These are phyloP conservation scores for Stachybotrys elegans DNA, from an alignment of 2,329 filamentous ascomycete genomes.

Conservation along the genomic window DNA sequence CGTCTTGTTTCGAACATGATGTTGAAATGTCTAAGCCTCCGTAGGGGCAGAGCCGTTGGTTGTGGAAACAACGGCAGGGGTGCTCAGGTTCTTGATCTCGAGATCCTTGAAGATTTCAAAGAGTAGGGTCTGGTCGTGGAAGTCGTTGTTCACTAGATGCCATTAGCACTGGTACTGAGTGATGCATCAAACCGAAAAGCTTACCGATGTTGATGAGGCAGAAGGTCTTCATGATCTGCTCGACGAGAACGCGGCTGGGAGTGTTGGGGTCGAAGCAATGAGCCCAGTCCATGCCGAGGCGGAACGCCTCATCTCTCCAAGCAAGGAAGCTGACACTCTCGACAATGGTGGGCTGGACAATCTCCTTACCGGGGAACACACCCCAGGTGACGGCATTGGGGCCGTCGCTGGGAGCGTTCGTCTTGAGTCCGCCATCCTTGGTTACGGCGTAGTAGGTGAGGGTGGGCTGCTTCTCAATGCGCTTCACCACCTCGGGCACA, in stretches of 20 bases:
- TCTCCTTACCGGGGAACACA: conserved; percentile 91
- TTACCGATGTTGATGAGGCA: conserved; percentile 91
- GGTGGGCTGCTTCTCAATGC: conserved; percentile 73
- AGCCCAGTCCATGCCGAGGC: conserved; percentile 88
- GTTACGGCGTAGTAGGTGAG: conserved; percentile 94
- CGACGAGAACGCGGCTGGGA: conserved; percentile 73
- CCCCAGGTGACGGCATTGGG: conserved; percentile 99
- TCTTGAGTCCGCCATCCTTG: conserved; percentile 73
- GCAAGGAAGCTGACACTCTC: conserved; percentile 90
- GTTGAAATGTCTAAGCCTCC: not conserved
- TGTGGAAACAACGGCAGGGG: conserved; percentile 13
- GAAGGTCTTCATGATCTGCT: conserved; percentile 83
- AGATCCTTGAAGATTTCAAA: conserved; percentile 84
- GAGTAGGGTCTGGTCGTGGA: conserved; percentile 76
- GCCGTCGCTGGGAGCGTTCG: conserved; percentile 78
- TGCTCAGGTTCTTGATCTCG: conserved; percentile 59
- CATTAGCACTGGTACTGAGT: conserved; percentile 3
- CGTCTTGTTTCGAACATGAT: not conserved
- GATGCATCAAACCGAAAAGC: conserved; percentile 20
- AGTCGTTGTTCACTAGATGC: conserved; percentile 84
- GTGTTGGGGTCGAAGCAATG: conserved; percentile 77
- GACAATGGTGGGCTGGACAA: conserved; percentile 93
- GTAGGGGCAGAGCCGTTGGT: not conserved
- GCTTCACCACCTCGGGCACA: conserved; percentile 69
- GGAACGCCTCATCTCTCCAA: conserved; percentile 97